phyloP scores from a whole-genome alignment of 2,329 filamentous ascomycete species.

The Nigrospora oryzae region DNA sequence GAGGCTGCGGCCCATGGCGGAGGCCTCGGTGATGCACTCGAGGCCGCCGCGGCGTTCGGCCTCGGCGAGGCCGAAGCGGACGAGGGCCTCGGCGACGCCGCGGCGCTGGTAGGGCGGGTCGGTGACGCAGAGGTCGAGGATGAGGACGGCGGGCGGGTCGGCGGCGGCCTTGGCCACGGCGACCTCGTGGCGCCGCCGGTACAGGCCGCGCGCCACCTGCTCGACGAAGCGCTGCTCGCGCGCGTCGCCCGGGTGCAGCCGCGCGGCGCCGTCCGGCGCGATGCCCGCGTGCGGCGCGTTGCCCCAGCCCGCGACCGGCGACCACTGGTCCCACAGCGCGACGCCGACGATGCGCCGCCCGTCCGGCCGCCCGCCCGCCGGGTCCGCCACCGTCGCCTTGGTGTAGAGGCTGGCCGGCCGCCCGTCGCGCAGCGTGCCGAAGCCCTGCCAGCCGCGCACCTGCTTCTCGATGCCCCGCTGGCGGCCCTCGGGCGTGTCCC shows the following conservation, averaged over 20 bases:
- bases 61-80: slow-evolving; percentile 38
- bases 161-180: slow-evolving; percentile 21
- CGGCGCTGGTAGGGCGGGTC: slow-evolving; percentile 42
- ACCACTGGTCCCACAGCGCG: slow-evolving; percentile 47
- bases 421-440: slow-evolving; percentile 31
- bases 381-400: slow-evolving; percentile 38
- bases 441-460: slow-evolving; percentile 29
- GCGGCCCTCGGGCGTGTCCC: slow-evolving; percentile 40
- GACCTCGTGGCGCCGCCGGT: slow-evolving; percentile 30
- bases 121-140: slow-evolving; percentile 42
- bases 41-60: slow-evolving; percentile 27
- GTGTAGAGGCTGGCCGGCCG: slow-evolving; percentile 41
- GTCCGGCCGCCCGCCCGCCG: slow-evolving; percentile 10
- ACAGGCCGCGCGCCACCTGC: slow-evolving; percentile 35
- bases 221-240: slow-evolving; percentile 34
- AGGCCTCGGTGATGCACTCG: slow-evolving; percentile 36
- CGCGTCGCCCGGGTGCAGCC: slow-evolving; percentile 32
- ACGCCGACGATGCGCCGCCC: slow-evolving; percentile 34
- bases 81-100: slow-evolving; percentile 35
- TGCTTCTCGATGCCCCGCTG: slow-evolving; percentile 25
- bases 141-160: slow-evolving; percentile 35
- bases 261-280: slow-evolving; percentile 20
- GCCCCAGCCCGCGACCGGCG: slow-evolving; percentile 38
- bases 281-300: slow-evolving; percentile 25
- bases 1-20: slow-evolving; percentile 35